Percentiles rank a stretch among this genome's conserved stretches.
phyloP scores from a whole-genome alignment of 2,329 filamentous ascomycete genomes.

The Talaromyces pinophilus region DNA sequence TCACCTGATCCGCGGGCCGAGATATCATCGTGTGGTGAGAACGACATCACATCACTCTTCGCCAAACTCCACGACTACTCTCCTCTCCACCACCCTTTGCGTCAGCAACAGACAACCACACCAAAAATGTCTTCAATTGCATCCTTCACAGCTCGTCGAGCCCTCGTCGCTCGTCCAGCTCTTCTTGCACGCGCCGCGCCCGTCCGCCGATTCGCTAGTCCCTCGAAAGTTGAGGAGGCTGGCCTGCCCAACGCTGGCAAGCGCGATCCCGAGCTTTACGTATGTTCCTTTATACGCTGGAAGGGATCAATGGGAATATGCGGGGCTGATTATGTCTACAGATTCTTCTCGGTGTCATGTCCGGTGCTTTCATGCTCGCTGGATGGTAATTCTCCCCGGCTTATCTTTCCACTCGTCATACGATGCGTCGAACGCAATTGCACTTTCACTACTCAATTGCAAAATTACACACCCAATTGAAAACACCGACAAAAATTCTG shows the following conservation, averaged over 20 bases:
- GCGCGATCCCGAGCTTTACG: constrained; percentile 73
- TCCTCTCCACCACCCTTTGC: constrained; percentile 8
- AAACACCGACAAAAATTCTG: neutral
- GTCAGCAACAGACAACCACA: neutral
- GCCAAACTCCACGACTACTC: constrained; percentile 1
- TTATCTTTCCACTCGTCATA: constrained; percentile 31
- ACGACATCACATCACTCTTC: constrained; percentile 14
- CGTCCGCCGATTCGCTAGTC: constrained; percentile 40
- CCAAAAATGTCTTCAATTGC: constrained; percentile 45
- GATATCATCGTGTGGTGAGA: constrained; percentile 23
- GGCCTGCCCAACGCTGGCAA: constrained; percentile 64
- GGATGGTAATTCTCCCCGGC: constrained; percentile 60
- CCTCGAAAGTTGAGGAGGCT: constrained; percentile 50
- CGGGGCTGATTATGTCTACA: constrained; percentile 41
- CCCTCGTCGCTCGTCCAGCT: constrained; percentile 41
- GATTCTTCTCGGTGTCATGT: constrained; percentile 92
- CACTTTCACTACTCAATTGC: neutral
- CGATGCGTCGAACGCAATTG: constrained; percentile 25
- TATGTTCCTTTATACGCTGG: constrained; percentile 44
- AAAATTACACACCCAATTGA: neutral
- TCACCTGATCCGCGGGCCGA: constrained; percentile 25
- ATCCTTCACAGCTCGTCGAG: constrained; percentile 45
- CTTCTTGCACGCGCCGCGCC: constrained; percentile 44
- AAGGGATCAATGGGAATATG: neutral
- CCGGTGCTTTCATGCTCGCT: constrained; percentile 79